Percentiles rank a stretch among this genome's conserved stretches.
Evolutionary conservation across 352 stramenopile genomes (phyloP).

Genomic region (Phytopythium aichiense): DNA sequence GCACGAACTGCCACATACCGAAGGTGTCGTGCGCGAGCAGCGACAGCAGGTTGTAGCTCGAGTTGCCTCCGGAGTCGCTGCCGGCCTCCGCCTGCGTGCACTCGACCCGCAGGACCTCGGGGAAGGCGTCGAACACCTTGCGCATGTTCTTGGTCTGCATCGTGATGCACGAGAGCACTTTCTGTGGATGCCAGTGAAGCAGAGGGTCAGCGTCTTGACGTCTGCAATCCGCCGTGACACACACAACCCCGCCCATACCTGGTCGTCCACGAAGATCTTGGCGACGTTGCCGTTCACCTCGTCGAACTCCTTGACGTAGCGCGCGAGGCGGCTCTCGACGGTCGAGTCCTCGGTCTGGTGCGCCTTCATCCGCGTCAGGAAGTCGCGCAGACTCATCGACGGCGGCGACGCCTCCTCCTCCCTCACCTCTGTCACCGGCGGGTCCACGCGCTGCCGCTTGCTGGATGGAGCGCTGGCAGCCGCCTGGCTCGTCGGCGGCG

Average conservation of each 20-base stretch:
- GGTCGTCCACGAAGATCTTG: conserved; percentile 32
- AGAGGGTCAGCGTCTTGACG: not conserved
- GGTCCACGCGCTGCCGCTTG: conserved; percentile 4
- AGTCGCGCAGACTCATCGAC: conserved; percentile 5
- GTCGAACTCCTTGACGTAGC: conserved; percentile 32
- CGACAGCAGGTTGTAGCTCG: conserved; percentile 26
- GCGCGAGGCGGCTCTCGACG: conserved; percentile 22
- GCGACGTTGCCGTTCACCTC: conserved; percentile 23
- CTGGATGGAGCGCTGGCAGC: not conserved
- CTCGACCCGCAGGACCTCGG: conserved; percentile 27
- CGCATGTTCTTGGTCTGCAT: conserved; percentile 36
- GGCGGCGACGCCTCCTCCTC: not conserved
- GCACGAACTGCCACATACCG: conserved; percentile 32
- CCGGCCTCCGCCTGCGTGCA: conserved; percentile 7
- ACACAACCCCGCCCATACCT: conserved; percentile 10
- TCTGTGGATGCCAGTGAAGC: conserved; percentile 6
- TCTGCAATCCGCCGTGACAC: not conserved
- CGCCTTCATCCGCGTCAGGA: conserved; percentile 4
- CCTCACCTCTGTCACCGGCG: not conserved
- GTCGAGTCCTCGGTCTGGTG: conserved; percentile 3
- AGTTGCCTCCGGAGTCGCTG: conserved; percentile 2
- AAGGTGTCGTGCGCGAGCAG: conserved; percentile 27
- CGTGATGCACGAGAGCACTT: conserved; percentile 32
- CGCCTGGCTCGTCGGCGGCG: not conserved
- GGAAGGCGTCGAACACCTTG: conserved; percentile 26